Evolutionary conservation across 169 alveolate genomes (phyloP).

Genomic region (Plasmodium sp.): DNA sequence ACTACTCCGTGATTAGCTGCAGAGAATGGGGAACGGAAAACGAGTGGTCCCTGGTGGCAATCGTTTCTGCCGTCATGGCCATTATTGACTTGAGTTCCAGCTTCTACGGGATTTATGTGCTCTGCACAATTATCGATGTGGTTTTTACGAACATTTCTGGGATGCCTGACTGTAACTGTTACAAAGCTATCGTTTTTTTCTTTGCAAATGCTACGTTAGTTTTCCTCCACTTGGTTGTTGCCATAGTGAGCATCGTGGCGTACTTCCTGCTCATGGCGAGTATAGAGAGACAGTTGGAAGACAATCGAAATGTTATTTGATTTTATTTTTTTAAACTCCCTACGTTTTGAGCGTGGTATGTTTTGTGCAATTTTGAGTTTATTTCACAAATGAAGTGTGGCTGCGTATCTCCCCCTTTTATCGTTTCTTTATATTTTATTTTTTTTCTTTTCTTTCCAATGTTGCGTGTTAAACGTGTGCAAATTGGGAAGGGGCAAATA

Average conservation of each 20-base stretch:
- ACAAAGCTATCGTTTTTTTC: conserved; percentile 68
- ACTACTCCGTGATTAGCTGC: conserved; percentile 61
- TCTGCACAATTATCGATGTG: conserved; percentile 47
- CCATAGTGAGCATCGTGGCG: conserved; percentile 71
- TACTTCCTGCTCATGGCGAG: conserved; percentile 41
- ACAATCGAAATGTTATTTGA: conserved; percentile 75
- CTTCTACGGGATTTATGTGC: conserved; percentile 45
- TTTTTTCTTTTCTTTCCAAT: background rate
- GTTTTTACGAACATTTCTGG: conserved; percentile 34
- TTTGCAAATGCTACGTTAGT: conserved; percentile 78
- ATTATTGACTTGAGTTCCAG: conserved; percentile 79
- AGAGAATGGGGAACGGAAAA: conserved; percentile 79
- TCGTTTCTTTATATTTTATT: background rate
- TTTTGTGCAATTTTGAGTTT: background rate
- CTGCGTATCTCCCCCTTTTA: background rate
- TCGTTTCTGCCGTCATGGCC: conserved; percentile 79
- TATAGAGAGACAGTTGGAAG: conserved; percentile 78
- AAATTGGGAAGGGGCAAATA: background rate
- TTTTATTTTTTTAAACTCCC: background rate
- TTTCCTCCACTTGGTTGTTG: conserved; percentile 78
- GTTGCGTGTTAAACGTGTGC: background rate
- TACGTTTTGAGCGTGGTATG: background rate
- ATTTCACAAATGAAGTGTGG: background rate
- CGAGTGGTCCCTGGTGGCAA: conserved; percentile 80
- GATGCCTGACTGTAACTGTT: conserved; percentile 31